A percentile compares a stretch with the other conserved stretches of the same genome.
These are phyloP conservation scores for Colletotrichum cuscutae DNA, from an alignment of 2,329 filamentous ascomycete species.

Conservation along the genomic window DNA sequence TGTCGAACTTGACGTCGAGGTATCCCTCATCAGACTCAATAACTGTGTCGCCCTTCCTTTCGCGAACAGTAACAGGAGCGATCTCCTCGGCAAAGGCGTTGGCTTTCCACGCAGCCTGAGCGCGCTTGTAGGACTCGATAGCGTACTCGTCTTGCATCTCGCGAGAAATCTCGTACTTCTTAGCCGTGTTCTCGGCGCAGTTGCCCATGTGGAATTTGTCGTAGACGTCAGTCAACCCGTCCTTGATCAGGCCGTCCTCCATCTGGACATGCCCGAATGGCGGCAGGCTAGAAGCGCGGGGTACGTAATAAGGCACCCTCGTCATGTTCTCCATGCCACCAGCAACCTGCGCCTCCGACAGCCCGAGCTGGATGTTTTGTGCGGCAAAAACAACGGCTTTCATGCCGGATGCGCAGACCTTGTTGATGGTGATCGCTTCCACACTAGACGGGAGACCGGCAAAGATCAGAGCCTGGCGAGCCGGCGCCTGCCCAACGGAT, in stretches of 20 bases:
- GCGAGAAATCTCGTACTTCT: conserved; percentile 82
- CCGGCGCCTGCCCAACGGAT: conserved; percentile 87
- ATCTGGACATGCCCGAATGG: conserved; percentile 88
- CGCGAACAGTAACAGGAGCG: conserved; percentile 84
- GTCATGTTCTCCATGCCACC: conserved; percentile 99
- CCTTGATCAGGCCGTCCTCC: conserved; percentile 93
- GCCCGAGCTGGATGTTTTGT: conserved; percentile 92
- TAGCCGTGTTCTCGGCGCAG: conserved; percentile 93
- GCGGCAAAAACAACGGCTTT: conserved; percentile 93
- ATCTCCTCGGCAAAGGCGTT: conserved; percentile 91
- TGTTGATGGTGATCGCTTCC: conserved; percentile 95
- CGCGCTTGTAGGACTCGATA: conserved; percentile 87
- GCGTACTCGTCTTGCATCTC: conserved; percentile 93
- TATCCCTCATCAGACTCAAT: conserved; percentile 90
- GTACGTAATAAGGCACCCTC: conserved; percentile 88
- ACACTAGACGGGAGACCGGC: conserved; percentile 84
- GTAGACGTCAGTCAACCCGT: conserved; percentile 96
- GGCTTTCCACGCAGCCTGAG: conserved; percentile 88
- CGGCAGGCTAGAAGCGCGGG: conserved; percentile 82
- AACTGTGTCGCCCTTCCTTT: conserved; percentile 83
- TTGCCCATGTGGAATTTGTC: conserved; percentile 98
- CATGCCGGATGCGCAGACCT: conserved; percentile 95
- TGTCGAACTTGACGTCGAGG: conserved; percentile 86
- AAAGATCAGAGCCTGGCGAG: conserved; percentile 89
- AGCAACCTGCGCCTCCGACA: conserved; percentile 88